These are phyloP conservation scores for Punica granatum DNA, from an alignment of 345 rosid species.

Conservation along the genomic window DNA sequence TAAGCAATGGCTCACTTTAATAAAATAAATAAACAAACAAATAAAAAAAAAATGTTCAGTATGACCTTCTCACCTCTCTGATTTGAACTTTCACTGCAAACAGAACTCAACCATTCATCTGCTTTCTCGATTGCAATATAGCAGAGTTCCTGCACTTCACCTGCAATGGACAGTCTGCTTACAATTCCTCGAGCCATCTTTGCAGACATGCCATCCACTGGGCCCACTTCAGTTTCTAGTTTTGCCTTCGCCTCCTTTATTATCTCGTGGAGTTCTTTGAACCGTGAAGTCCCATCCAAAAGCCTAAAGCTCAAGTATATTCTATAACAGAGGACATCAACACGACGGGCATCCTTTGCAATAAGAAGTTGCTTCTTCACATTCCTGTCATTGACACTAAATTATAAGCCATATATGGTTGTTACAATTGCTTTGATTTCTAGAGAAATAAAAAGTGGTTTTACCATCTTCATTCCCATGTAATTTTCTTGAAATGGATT, in stretches of 20 bases:
- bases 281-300: conserved; percentile 64
- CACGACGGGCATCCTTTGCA: conserved; percentile 87
- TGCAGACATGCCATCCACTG: conserved; percentile 57
- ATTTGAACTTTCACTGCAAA: conserved; percentile 15
- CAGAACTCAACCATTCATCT: conserved; percentile 43
- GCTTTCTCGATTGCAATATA: conserved; percentile 62
- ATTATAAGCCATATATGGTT: neutral
- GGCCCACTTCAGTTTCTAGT: conserved; percentile 83
- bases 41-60: neutral
- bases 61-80: neutral
- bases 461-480: neutral
- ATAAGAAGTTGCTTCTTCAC: conserved; percentile 86
- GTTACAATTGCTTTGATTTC: neutral
- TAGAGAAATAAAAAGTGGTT: neutral
- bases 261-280: conserved; percentile 61
- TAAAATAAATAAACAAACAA: neutral
- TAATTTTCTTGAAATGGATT: neutral
- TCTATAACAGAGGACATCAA: conserved; percentile 81
- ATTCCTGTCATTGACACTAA: conserved; percentile 34
- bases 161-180: conserved; percentile 79
- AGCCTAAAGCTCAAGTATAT: conserved; percentile 80
- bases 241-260: conserved; percentile 69
- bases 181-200: conserved; percentile 87
- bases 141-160: conserved; percentile 71
- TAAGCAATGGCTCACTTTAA: neutral